Conservation (phyloP, 164 flowering plant genomes). For the Vitis rupestris region DNA sequence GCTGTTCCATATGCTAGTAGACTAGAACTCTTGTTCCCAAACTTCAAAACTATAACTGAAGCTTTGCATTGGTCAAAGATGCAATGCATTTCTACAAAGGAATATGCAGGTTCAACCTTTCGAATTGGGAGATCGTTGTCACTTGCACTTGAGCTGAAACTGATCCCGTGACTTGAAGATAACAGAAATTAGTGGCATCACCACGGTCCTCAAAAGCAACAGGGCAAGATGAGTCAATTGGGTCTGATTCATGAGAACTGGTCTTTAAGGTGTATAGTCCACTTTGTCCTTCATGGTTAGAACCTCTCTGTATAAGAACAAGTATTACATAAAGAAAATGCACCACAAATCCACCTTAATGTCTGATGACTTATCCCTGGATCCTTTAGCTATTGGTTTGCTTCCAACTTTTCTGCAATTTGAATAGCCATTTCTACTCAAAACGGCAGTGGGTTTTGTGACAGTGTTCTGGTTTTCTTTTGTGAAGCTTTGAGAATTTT, state of each 20-base stretch:
- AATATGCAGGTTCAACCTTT: too few relatives aligned
- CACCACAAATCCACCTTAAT: constrained; percentile 40
- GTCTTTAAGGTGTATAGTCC: constrained; percentile 61
- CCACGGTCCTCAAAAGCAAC: constrained; percentile 78
- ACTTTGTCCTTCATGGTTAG: constrained; percentile 35
- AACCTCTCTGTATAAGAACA: constrained; percentile 55
- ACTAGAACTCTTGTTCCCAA: too few relatives aligned
- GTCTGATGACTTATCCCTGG: constrained; percentile 16
- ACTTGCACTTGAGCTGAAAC: too few relatives aligned
- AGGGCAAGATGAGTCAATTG: constrained; percentile 30
- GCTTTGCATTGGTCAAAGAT: too few relatives aligned
- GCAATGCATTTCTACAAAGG: too few relatives aligned
- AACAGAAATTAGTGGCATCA: constrained; percentile 85
- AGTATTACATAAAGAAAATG: constrained; percentile 73
- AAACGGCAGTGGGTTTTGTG: neutral
- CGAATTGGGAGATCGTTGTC: too few relatives aligned
- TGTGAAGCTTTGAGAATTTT: constrained; percentile 11
- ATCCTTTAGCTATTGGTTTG: constrained; percentile 12
- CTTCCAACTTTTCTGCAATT: constrained; percentile 17
- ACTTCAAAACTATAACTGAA: too few relatives aligned
- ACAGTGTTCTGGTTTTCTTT: constrained; percentile 19
- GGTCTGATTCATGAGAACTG: constrained; percentile 18
- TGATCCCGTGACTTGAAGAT: constrained; percentile 1
- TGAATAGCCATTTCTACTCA: constrained; percentile 19
- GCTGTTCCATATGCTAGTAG: too few relatives aligned